These are phyloP conservation scores for Orbilia blumenaviensis DNA, from an alignment of 2,329 filamentous ascomycete genomes.

Conservation along the genomic window DNA sequence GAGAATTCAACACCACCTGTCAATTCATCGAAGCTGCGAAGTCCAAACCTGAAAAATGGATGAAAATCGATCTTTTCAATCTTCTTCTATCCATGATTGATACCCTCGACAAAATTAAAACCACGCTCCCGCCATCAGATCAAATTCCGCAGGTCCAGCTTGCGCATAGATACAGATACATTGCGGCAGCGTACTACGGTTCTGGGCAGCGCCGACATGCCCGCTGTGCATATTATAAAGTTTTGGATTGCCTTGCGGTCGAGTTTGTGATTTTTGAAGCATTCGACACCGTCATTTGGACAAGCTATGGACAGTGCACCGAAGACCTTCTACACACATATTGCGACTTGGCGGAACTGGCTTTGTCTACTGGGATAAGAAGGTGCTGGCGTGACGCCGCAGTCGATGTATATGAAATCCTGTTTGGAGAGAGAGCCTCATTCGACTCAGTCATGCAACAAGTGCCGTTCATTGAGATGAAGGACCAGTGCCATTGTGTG, in stretches of 20 bases:
- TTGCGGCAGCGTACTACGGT: slow-evolving; percentile 29
- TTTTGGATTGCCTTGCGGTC: slow-evolving; percentile 34
- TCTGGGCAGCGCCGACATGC: slow-evolving; percentile 40
- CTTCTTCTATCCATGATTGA: slow-evolving; percentile 10
- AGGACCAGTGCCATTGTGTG: slow-evolving; percentile 36
- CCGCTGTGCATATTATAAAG: slow-evolving; percentile 39
- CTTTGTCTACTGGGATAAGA: slow-evolving; percentile 26
- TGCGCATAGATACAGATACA: slow-evolving; percentile 34
- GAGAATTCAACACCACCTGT: slow-evolving; percentile 15
- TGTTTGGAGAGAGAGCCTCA: slow-evolving; percentile 28
- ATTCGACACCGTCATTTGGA: slow-evolving; percentile 12
- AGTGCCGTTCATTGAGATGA: slow-evolving; percentile 12
- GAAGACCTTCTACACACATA: slow-evolving; percentile 42
- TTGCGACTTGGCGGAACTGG: slow-evolving; percentile 15
- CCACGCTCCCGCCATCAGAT: background rate
- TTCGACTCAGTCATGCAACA: background rate
- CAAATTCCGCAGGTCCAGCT: slow-evolving; percentile 31
- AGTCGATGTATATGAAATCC: slow-evolving; percentile 26
- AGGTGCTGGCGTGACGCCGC: slow-evolving; percentile 28
- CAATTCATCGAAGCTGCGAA: slow-evolving; percentile 17
- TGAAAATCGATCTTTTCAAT: slow-evolving; percentile 15
- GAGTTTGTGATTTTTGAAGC: slow-evolving; percentile 26
- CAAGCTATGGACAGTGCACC: slow-evolving; percentile 26
- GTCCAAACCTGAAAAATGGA: slow-evolving; percentile 23
- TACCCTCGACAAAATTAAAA: slow-evolving; percentile 9